Percentiles rank a stretch among this genome's conserved stretches.
Evolutionary conservation across 371 early-diverging fungal genomes (phyloP).

Genomic region (Choanephora cucurbitarum): DNA sequence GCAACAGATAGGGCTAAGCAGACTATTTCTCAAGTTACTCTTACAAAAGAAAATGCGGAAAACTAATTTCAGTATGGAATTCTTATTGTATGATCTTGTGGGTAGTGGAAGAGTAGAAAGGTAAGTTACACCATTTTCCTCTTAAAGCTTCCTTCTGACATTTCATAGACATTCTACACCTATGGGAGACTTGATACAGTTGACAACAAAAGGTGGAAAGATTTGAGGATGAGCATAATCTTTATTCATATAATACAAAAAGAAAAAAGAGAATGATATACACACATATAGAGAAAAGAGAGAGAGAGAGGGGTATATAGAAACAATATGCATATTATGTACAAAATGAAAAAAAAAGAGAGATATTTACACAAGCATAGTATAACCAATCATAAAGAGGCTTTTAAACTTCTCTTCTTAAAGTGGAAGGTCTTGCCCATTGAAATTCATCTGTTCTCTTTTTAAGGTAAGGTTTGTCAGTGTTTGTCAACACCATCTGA

Average conservation of each 20-base stretch:
- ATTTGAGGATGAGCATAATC: too few species aligned
- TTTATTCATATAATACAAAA: neutral
- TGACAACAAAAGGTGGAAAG: neutral
- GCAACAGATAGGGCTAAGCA: too few species aligned
- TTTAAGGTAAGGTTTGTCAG: conserved; percentile 6
- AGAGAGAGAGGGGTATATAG: neutral
- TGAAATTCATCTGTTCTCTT: conserved; percentile 19
- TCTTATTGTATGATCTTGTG: conserved; percentile 28
- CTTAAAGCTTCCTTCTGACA: neutral
- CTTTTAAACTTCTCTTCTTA: conserved; percentile 1
- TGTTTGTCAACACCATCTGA: neutral
- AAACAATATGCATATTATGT: neutral
- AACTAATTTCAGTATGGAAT: conserved; percentile 18
- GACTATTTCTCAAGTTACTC: conserved; percentile 21
- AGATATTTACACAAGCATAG: neutral
- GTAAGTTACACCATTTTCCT: conserved; percentile 1
- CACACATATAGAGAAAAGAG: too few species aligned
- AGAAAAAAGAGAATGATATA: neutral
- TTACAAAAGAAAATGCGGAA: conserved; percentile 23
- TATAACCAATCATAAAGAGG: neutral
- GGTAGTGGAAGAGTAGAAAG: conserved; percentile 32
- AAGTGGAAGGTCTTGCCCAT: conserved; percentile 16
- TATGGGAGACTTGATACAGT: conserved; percentile 6
- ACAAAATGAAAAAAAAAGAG: too few species aligned
- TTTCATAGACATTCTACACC: neutral